These are phyloP conservation scores for Botrytis fragariae DNA, from an alignment of 2,329 filamentous ascomycete genomes.

Conservation along the genomic window DNA sequence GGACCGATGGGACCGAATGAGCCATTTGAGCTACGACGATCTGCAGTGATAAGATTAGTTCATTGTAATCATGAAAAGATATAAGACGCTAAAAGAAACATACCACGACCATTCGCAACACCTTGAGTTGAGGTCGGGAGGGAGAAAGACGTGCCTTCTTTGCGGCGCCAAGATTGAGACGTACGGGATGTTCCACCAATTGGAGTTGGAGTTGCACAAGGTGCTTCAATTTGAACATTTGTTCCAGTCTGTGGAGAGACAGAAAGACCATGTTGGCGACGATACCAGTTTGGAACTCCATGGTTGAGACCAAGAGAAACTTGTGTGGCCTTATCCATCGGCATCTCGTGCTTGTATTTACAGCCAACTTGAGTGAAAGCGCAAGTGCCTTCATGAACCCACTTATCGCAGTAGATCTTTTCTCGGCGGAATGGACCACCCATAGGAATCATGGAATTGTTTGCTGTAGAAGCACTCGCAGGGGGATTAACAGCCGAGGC, in stretches of 20 bases:
- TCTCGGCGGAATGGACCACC: constrained; percentile 22
- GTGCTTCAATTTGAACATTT: constrained; percentile 7
- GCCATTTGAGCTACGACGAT: not conserved
- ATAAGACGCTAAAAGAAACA: not conserved
- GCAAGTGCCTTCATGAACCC: constrained; percentile 83
- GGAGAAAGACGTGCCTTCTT: not conserved
- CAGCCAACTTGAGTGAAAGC: constrained; percentile 84
- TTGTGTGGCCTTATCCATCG: constrained; percentile 63
- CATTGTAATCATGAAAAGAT: not conserved
- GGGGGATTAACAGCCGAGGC: not conserved
- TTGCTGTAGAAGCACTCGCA: not conserved
- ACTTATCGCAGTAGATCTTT: constrained; percentile 85
- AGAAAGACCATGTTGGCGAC: not conserved
- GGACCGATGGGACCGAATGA: constrained; percentile 21
- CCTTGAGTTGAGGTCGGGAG: not conserved
- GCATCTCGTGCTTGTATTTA: constrained; percentile 90
- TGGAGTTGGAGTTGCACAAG: constrained; percentile 8
- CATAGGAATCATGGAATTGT: not conserved
- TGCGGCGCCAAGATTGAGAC: constrained; percentile 17
- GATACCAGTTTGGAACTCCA: constrained; percentile 45
- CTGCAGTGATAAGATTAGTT: not conserved
- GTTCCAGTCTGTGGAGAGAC: constrained; percentile 3
- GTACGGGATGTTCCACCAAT: not conserved
- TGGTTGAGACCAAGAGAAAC: constrained; percentile 68
- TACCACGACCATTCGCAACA: constrained; percentile 11